Percentiles rank a stretch among this genome's conserved stretches.
Evolutionary conservation across 352 stramenopile species (phyloP).

Genomic region (Phytophthora multivora): DNA sequence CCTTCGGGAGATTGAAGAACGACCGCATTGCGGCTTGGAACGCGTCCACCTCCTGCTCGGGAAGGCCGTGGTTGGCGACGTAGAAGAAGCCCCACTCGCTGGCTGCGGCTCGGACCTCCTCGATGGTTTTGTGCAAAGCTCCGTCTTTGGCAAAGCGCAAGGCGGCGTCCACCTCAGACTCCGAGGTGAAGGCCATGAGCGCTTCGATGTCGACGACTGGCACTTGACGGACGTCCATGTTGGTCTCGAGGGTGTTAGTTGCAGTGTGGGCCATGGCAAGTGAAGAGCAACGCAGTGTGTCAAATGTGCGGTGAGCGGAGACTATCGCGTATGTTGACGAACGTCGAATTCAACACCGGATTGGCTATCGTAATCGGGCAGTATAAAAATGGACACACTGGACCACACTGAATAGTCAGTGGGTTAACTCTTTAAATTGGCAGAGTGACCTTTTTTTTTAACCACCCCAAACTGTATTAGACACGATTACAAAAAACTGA

Average conservation of each 20-base stretch:
- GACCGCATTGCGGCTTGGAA: conserved; percentile 71
- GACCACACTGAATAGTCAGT: too few relatives aligned
- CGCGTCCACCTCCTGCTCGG: conserved; percentile 54
- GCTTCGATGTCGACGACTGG: conserved; percentile 58
- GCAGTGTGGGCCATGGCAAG: conserved; percentile 4
- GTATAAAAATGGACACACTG: conserved; percentile 2
- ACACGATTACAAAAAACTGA: too few relatives aligned
- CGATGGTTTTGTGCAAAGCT: conserved; percentile 46
- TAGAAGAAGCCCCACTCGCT: conserved; percentile 94
- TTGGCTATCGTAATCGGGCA: conserved; percentile 3
- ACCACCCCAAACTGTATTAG: too few relatives aligned
- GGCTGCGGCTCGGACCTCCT: conserved; percentile 34
- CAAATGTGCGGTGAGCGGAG: neutral
- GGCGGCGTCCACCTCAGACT: conserved; percentile 38
- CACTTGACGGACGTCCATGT: conserved; percentile 44
- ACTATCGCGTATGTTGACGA: neutral
- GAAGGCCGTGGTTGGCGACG: conserved; percentile 84
- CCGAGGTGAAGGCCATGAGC: conserved; percentile 46
- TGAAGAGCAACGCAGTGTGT: neutral
- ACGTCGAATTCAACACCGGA: neutral
- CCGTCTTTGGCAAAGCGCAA: conserved; percentile 17
- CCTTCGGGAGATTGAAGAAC: conserved; percentile 87
- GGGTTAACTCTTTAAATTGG: too few relatives aligned
- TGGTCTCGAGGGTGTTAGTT: conserved; percentile 1
- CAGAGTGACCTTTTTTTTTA: too few relatives aligned